Base-by-base conservation (phyloP, 768 basidiomycete genomes). In the Albatrellus ellisii region DNA sequence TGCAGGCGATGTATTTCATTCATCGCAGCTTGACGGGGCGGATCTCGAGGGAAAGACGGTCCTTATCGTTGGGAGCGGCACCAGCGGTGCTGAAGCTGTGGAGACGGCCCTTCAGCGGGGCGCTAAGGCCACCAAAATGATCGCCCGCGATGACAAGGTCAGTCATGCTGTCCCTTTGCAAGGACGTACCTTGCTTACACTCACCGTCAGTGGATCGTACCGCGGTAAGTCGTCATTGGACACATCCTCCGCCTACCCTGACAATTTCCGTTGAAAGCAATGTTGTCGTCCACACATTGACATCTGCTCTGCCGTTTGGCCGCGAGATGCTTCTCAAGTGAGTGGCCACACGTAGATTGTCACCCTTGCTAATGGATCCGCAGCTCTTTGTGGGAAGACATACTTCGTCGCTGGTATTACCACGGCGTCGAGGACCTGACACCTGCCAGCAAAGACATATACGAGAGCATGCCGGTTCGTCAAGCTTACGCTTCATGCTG, bases 231-330 rank as follows among this genome's bases (percentile, higher is more conserved):
- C 7, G 5, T 44, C 31, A 7, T 27, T 6, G 4, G 10, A 26
- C 20, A 6, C 14, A 26, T 6, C 35, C 39, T 14, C 22, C 4
- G 26, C 18, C 12, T 4, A 4, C 14, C n/a, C 25, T 22, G 37
- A 25, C 47, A 2, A 41, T 39, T n/a, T 9, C 7, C 14, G 26
- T 26, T 1, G 4, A 8, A 8, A 39, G 59, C 18, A 72, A 73
- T 43, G 62, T 68, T 5, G 32, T 71, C 36, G 47, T 76, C 36
- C 72, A 74, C 49, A 67, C 64, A 2, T 45, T 63, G 26, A 60
- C 75, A 32, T 61, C 70, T 2, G 59, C 63, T 22, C 71, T 73
- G 50, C 71, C 72, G 0, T 73, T 73, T 47, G 72, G 72, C 4
- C 57, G 66, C 6, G 60, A 74, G 51, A 72, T 71, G 65, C 68